Evolutionary conservation across 2,329 filamentous ascomycete genomes (phyloP).

Genomic region (Xylariaceae sp.): DNA sequence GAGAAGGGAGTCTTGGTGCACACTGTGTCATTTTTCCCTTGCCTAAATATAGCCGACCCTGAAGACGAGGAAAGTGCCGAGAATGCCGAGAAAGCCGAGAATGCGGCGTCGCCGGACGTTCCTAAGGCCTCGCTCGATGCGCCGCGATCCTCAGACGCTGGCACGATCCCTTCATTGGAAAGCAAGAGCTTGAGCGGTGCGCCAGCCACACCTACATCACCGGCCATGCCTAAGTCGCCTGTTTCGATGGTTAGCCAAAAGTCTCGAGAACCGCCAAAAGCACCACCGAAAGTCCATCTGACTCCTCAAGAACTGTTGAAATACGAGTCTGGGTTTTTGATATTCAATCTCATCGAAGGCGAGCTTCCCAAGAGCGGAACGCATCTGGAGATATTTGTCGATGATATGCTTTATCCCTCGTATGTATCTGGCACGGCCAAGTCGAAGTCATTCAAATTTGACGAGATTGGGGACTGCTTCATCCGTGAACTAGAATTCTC

Average conservation of each 20-base stretch:
- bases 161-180: slow-evolving; percentile 40
- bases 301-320: slow-evolving; percentile 73
- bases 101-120: slow-evolving; percentile 26
- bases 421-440: slow-evolving; percentile 76
- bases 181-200: slow-evolving; percentile 27
- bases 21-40: slow-evolving; percentile 84
- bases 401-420: slow-evolving; percentile 88
- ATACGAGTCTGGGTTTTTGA: slow-evolving; percentile 85
- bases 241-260: slow-evolving; percentile 35
- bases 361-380: slow-evolving; percentile 72
- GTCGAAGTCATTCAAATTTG: slow-evolving; percentile 64
- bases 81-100: slow-evolving; percentile 42
- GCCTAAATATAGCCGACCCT: slow-evolving; percentile 79
- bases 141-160: slow-evolving; percentile 36
- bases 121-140: slow-evolving; percentile 29
- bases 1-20: slow-evolving; percentile 78
- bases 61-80: slow-evolving; percentile 66
- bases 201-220: slow-evolving; percentile 31
- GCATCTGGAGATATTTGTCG: slow-evolving; percentile 82
- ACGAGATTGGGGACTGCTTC: slow-evolving; percentile 92
- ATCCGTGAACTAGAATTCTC: slow-evolving; percentile 97
- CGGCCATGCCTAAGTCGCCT: slow-evolving; percentile 40
- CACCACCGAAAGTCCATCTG: slow-evolving; percentile 70
- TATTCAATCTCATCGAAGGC: slow-evolving; percentile 90
- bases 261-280: slow-evolving; percentile 48